Conservation (phyloP, 1,284 basidiomycete genomes). For the Fomitopsis pinicola region DNA sequence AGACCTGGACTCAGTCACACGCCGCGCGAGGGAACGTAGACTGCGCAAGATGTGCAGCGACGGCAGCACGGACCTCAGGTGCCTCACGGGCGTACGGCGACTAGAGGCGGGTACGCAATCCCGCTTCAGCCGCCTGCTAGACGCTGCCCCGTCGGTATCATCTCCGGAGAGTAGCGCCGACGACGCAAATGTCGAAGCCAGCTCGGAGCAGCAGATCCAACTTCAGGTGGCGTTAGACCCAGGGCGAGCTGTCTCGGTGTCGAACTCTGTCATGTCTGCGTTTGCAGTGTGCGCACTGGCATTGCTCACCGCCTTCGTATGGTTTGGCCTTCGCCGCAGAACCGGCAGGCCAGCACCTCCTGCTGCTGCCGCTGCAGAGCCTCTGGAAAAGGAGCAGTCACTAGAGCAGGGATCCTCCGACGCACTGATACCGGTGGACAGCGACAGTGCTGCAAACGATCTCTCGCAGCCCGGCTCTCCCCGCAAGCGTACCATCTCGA, state of each 20-base stretch:
- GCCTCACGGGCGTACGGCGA: slow-evolving; percentile 55
- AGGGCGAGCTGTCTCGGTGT: neutral
- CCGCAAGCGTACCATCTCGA: neutral
- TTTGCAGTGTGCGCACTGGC: slow-evolving; percentile 15
- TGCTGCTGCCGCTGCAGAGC: neutral
- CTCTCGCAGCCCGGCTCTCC: neutral
- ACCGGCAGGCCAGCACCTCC: neutral
- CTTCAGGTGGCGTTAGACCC: neutral
- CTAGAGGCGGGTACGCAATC: slow-evolving; percentile 37
- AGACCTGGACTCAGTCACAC: slow-evolving; percentile 42
- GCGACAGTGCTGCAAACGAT: neutral
- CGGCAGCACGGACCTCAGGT: slow-evolving; percentile 45
- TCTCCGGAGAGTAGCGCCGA: slow-evolving; percentile 11
- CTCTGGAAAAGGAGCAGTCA: neutral
- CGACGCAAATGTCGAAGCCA: neutral
- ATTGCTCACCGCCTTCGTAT: slow-evolving; percentile 7
- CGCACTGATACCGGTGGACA: neutral
- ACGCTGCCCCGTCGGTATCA: slow-evolving; percentile 28
- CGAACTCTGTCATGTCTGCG: slow-evolving; percentile 14
- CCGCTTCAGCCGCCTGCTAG: slow-evolving; percentile 30
- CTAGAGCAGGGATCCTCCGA: neutral
- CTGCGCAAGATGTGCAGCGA: slow-evolving; percentile 30
- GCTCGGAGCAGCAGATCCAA: neutral
- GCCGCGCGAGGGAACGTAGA: slow-evolving; percentile 32
- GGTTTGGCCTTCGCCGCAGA: neutral